Percentiles rank a stretch among this genome's conserved stretches.
These are phyloP conservation scores for Apiotrichum montevideense DNA, from an alignment of 1,284 basidiomycete genomes.

Conservation along the genomic window DNA sequence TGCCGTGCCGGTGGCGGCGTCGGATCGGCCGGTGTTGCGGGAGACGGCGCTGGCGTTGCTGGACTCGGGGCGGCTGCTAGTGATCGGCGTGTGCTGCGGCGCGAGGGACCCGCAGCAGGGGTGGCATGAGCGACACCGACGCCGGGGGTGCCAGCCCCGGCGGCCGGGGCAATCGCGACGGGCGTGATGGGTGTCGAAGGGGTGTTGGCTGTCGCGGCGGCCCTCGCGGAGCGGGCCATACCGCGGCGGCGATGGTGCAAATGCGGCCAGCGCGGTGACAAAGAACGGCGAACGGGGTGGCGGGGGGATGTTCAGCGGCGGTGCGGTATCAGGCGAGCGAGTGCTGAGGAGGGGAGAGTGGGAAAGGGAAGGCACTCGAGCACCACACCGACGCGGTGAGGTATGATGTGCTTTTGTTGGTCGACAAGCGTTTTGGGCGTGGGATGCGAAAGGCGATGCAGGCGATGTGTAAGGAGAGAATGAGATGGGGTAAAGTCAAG, in stretches of 20 bases:
- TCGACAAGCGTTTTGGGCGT: background rate
- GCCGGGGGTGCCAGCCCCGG: background rate
- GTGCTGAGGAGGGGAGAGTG: background rate
- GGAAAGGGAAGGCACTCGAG: background rate
- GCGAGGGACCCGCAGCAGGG: conserved; percentile 3
- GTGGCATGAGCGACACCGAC: background rate
- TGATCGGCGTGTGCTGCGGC: conserved; percentile 3
- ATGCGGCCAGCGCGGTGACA: background rate
- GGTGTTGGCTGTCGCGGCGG: conserved; percentile 12
- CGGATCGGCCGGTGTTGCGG: background rate
- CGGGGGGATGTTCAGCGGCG: background rate
- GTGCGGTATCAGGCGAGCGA: background rate
- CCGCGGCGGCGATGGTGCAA: conserved; percentile 7
- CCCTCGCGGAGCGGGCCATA: conserved; percentile 18
- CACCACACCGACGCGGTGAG: background rate
- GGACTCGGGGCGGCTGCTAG: conserved; percentile 2
- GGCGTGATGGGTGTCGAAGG: conserved; percentile 8
- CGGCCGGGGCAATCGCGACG: conserved; percentile 1
- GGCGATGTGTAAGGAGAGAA: background rate
- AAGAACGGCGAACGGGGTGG: too few relatives aligned
- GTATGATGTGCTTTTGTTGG: background rate
- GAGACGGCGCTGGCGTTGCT: background rate
- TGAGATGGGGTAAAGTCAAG: background rate
- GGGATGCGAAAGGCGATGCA: background rate
- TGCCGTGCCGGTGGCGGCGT: background rate